A percentile compares a stretch with the other conserved stretches of the same genome.
Conservation (phyloP, 495 filamentous ascomycete genomes). For the Neurospora africana region DNA sequence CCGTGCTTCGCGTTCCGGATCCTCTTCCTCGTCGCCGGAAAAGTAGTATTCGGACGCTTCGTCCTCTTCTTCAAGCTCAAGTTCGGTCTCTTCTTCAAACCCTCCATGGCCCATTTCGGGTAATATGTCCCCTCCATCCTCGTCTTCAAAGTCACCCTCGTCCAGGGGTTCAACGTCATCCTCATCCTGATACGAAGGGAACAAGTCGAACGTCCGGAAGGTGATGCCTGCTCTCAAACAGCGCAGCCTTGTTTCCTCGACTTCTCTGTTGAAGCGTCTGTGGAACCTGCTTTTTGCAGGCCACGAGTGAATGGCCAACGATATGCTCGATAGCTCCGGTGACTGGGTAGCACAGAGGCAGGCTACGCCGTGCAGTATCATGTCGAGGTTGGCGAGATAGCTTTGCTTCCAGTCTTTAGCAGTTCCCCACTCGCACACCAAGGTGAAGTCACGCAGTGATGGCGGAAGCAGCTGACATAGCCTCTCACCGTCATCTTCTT, state of each 20-base stretch:
- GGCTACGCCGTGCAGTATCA: conserved; percentile 22
- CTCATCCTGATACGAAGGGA: conserved; percentile 23
- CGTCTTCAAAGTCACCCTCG: conserved; percentile 11
- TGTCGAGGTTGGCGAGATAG: conserved; percentile 23
- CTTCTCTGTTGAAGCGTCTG: conserved; percentile 19
- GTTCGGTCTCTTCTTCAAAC: conserved; percentile 7
- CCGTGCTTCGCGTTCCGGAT: conserved; percentile 22
- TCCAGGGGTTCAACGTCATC: conserved; percentile 14
- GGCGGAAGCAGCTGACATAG: conserved; percentile 19
- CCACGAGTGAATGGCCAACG: conserved; percentile 27
- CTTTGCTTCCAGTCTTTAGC: conserved; percentile 24
- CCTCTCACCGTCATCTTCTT: conserved; percentile 25
- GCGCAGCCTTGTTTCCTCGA: conserved; percentile 12
- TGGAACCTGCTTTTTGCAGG: conserved; percentile 22
- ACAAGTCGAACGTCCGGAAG: conserved; percentile 22
- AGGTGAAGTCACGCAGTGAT: conserved; percentile 19
- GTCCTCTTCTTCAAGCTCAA: conserved; percentile 26
- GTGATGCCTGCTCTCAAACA: conserved; percentile 18
- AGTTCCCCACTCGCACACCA: conserved; percentile 26
- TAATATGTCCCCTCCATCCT: conserved; percentile 5
- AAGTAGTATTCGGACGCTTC: conserved; percentile 28
- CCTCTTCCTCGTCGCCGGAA: conserved; percentile 22
- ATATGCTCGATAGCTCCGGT: conserved; percentile 15
- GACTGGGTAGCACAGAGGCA: conserved; percentile 14
- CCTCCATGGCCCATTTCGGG: not conserved